phyloP scores from a whole-genome alignment of 1,284 basidiomycete genomes.

The Austropuccinia psidii region DNA sequence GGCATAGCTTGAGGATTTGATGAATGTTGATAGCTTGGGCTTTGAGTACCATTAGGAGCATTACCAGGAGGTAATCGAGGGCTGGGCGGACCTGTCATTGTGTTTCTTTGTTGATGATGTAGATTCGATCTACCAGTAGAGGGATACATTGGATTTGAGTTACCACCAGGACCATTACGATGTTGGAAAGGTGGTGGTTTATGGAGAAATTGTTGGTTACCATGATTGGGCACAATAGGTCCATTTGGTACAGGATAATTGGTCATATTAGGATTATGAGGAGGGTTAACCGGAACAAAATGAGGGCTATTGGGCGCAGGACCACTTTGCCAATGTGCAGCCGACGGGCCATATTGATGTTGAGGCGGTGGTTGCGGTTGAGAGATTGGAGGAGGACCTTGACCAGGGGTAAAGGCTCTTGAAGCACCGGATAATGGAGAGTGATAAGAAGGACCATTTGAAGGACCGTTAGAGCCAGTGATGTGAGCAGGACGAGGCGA shows the following conservation, averaged over 20 bases:
- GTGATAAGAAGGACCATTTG: constrained; percentile 6
- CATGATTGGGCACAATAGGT: neutral
- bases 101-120: constrained; percentile 13
- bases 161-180: constrained; percentile 26
- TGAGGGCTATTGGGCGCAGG: constrained; percentile 27
- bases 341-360: neutral
- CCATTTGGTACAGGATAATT: constrained; percentile 30
- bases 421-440: constrained; percentile 35
- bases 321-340: constrained; percentile 28
- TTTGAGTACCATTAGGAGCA: constrained; percentile 17
- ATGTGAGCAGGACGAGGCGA: constrained; percentile 27
- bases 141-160: constrained; percentile 4
- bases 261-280: constrained; percentile 28
- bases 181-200: constrained; percentile 28
- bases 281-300: constrained; percentile 8
- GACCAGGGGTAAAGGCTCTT: constrained; percentile 31
- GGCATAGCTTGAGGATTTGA: constrained; percentile 13
- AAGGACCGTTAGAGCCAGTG: constrained; percentile 6
- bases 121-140: constrained; percentile 14
- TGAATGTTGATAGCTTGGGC: constrained; percentile 5
- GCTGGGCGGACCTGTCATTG: constrained; percentile 1
- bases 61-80: constrained; percentile 12
- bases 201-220: constrained; percentile 19
- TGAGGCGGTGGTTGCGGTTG: constrained; percentile 24
- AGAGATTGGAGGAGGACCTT: constrained; percentile 17